Percentiles rank a stretch among this genome's conserved stretches.
These are phyloP conservation scores for Epichloe gansuensis DNA, from an alignment of 2,329 filamentous ascomycete genomes.

Conservation along the genomic window DNA sequence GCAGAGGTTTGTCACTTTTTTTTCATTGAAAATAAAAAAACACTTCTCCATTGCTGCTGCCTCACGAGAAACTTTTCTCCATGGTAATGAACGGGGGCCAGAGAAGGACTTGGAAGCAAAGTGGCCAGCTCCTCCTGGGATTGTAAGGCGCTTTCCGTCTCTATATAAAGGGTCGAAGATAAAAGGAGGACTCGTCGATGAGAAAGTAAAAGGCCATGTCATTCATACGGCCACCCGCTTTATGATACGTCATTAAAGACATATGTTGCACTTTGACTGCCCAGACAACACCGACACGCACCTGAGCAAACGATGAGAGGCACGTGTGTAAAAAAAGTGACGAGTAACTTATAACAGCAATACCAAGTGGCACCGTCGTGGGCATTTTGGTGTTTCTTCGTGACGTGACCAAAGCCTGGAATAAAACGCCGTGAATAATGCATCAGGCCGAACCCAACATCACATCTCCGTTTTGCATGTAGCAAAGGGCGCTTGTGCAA, in stretches of 20 bases:
- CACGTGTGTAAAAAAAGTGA: not conserved
- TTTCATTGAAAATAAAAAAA: not conserved
- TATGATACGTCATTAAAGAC: not conserved
- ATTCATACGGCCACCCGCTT: not conserved
- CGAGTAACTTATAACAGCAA: not conserved
- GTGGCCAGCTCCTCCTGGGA: not conserved
- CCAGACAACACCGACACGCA: too few relatives aligned
- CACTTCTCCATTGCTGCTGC: not conserved
- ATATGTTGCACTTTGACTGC: not conserved
- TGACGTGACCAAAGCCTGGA: conserved; percentile 10
- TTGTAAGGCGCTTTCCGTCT: not conserved
- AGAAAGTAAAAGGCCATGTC: not conserved
- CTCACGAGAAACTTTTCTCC: not conserved
- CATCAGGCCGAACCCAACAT: conserved; percentile 22
- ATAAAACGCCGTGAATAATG: conserved; percentile 26
- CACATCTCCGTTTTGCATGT: conserved; percentile 14
- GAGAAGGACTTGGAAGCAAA: not conserved
- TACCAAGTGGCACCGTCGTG: conserved; percentile 1
- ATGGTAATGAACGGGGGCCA: not conserved
- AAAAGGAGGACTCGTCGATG: not conserved
- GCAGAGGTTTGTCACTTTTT: not conserved
- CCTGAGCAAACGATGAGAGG: not conserved
- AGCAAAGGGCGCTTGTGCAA: conserved; percentile 7
- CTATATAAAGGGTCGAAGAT: not conserved
- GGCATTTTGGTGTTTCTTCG: conserved; percentile 10